A percentile compares a stretch with the other conserved stretches of the same genome.
Conservation (phyloP, 2,329 filamentous ascomycete genomes). For the Ophiognomonia clavigignenti-juglandacearum region DNA sequence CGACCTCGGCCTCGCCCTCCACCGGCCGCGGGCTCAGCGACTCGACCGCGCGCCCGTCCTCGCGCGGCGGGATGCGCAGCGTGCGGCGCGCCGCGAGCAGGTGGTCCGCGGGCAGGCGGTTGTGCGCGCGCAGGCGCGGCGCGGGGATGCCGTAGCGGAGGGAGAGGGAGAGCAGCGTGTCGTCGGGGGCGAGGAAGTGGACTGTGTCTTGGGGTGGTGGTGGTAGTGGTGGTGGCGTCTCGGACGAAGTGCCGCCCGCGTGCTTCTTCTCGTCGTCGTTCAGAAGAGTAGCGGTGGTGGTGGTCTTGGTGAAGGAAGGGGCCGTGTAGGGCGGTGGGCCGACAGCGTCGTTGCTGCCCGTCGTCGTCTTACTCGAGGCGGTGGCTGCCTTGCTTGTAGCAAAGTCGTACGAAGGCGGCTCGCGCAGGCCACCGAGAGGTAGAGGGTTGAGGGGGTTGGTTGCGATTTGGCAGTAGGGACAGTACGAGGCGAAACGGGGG, state of each 20-base stretch:
- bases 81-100: slow-evolving; percentile 65
- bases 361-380: neutral
- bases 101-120: slow-evolving; percentile 68
- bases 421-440: slow-evolving; percentile 59
- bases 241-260: slow-evolving; percentile 26
- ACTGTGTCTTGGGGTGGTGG: slow-evolving; percentile 60
- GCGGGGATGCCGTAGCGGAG: slow-evolving; percentile 67
- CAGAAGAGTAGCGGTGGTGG: neutral
- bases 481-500: slow-evolving; percentile 60
- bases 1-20: slow-evolving; percentile 71
- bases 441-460: slow-evolving; percentile 48
- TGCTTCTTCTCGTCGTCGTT: neutral
- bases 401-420: slow-evolving; percentile 61
- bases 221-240: no score
- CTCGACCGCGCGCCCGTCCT: slow-evolving; percentile 44
- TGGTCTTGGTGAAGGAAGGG: slow-evolving; percentile 8
- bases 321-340: slow-evolving; percentile 20
- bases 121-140: slow-evolving; percentile 56
- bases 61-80: slow-evolving; percentile 65
- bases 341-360: neutral
- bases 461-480: slow-evolving; percentile 75
- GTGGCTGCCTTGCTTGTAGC: slow-evolving; percentile 26
- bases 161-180: slow-evolving; percentile 64
- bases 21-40: slow-evolving; percentile 61
- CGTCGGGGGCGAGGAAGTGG: slow-evolving; percentile 71